These are phyloP conservation scores for Trichophyton equinum DNA, from an alignment of 2,329 filamentous ascomycete species.

Conservation along the genomic window DNA sequence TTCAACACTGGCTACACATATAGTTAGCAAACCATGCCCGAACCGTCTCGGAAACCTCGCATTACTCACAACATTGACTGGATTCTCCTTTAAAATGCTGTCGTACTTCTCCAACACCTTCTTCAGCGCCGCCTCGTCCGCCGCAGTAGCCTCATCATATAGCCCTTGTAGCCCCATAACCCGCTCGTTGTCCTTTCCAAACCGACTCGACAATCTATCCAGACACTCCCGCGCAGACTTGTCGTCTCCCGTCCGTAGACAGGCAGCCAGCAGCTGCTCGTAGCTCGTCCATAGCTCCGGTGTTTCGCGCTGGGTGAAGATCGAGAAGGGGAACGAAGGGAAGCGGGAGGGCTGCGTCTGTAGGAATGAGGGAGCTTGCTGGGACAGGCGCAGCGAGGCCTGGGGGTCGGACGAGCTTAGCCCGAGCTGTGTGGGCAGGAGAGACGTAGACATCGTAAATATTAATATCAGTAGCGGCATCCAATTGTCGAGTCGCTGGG, in stretches of 20 bases:
- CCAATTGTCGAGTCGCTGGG: too few relatives aligned
- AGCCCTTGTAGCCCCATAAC: conserved; percentile 73
- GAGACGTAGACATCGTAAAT: not conserved
- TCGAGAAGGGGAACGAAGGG: conserved; percentile 40
- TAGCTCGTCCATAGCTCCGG: conserved; percentile 72
- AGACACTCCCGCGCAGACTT: conserved; percentile 62
- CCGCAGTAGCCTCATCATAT: conserved; percentile 69
- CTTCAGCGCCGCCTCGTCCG: conserved; percentile 52
- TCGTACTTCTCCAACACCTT: conserved; percentile 67
- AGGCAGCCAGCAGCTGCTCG: conserved; percentile 76
- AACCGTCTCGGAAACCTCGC: not conserved
- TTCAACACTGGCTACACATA: conserved; percentile 62
- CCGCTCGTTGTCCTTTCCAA: conserved; percentile 72
- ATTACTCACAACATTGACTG: conserved; percentile 57
- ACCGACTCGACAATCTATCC: conserved; percentile 62
- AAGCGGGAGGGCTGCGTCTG: conserved; percentile 37
- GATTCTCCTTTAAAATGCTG: conserved; percentile 56
- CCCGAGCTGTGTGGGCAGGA: not conserved
- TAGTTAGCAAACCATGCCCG: not conserved
- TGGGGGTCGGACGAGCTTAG: conserved; percentile 31
- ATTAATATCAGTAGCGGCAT: not conserved
- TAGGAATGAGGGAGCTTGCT: conserved; percentile 32
- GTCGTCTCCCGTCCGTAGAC: conserved; percentile 73
- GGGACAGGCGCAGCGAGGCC: conserved; percentile 33
- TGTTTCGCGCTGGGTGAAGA: conserved; percentile 48